Evolutionary conservation across 164 flowering plant species (phyloP).

Genomic region (Kingdonia uniflora): DNA sequence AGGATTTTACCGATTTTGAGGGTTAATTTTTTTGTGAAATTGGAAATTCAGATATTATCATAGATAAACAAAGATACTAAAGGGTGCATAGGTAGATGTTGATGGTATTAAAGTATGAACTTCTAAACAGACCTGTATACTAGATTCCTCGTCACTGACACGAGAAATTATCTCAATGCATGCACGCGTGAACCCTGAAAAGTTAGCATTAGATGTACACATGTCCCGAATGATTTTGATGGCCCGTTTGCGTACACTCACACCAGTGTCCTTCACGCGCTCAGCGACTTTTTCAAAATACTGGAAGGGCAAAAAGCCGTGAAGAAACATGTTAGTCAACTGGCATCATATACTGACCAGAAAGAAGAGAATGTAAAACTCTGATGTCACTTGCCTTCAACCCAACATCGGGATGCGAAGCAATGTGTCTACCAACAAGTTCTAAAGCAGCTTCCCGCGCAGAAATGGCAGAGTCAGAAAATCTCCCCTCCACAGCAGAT

Average conservation of each 20-base stretch:
- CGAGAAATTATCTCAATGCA: constrained; percentile 90
- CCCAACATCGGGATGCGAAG: constrained; percentile 99
- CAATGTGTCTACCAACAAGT: constrained; percentile 96
- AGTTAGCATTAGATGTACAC: constrained; percentile 78
- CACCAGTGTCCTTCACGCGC: constrained; percentile 92
- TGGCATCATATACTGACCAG: too few species aligned
- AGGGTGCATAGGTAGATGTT: too few species aligned
- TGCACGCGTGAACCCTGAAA: constrained; percentile 63
- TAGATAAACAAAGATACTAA: too few species aligned
- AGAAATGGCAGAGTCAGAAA: constrained; percentile 93
- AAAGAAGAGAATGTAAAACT: too few species aligned
- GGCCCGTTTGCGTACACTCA: constrained; percentile 96
- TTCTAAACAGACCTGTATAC: constrained; percentile 54
- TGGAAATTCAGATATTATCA: too few species aligned
- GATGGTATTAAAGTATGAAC: not conserved
- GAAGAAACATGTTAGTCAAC: too few species aligned
- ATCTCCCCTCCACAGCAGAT: constrained; percentile 92
- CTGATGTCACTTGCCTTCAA: constrained; percentile 41
- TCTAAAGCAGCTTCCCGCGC: constrained; percentile 96
- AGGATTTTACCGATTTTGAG: too few species aligned
- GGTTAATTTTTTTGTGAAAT: too few species aligned
- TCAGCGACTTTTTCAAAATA: constrained; percentile 97
- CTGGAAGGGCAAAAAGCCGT: constrained; percentile 22
- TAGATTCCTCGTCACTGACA: constrained; percentile 90
- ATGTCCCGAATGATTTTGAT: constrained; percentile 91